These are phyloP conservation scores for Aspergillus mulundensis DNA, from an alignment of 495 filamentous ascomycete genomes.

Conservation along the genomic window DNA sequence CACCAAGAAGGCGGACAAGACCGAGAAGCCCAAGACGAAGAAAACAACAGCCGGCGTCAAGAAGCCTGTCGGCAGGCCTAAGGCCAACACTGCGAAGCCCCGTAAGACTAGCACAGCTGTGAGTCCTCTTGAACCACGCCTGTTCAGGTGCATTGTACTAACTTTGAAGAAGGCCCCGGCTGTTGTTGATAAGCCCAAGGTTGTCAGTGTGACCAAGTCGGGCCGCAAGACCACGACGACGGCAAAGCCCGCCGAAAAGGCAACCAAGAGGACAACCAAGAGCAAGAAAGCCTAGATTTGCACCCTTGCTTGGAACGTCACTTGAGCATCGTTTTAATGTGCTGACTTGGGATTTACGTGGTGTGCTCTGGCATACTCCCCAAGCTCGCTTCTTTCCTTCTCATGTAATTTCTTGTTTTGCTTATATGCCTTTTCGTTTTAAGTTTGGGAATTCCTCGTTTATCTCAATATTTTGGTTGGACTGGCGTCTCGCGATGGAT, in stretches of 20 bases:
- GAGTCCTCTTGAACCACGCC: constrained; percentile 16
- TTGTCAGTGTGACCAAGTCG: constrained; percentile 83
- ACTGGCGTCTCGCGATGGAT: constrained; percentile 44
- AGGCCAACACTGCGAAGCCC: constrained; percentile 54
- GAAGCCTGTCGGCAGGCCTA: constrained; percentile 36
- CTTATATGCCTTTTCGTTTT: constrained; percentile 11
- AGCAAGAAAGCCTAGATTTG: constrained; percentile 44
- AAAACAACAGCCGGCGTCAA: constrained; percentile 24
- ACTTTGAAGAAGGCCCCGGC: constrained; percentile 50
- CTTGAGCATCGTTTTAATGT: constrained; percentile 19
- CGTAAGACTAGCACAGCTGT: constrained; percentile 48
- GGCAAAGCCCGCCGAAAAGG: constrained; percentile 51
- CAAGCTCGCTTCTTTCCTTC: constrained; percentile 24
- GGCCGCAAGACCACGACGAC: constrained; percentile 81
- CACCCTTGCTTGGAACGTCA: constrained; percentile 4
- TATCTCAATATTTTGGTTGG: constrained; percentile 29
- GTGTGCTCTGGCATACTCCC: constrained; percentile 26
- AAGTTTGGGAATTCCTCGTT: constrained; percentile 33
- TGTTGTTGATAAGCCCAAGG: constrained; percentile 67
- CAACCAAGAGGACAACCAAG: constrained; percentile 62
- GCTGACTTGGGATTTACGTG: constrained; percentile 27
- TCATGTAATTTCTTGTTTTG: constrained; percentile 27
- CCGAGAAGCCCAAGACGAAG: constrained; percentile 36
- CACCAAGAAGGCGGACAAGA: constrained; percentile 39
- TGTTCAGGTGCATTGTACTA: constrained; percentile 9